Percentiles rank a stretch among this genome's conserved stretches.
phyloP scores from a whole-genome alignment of 495 filamentous ascomycete species.

The Penicillium mononematosum region DNA sequence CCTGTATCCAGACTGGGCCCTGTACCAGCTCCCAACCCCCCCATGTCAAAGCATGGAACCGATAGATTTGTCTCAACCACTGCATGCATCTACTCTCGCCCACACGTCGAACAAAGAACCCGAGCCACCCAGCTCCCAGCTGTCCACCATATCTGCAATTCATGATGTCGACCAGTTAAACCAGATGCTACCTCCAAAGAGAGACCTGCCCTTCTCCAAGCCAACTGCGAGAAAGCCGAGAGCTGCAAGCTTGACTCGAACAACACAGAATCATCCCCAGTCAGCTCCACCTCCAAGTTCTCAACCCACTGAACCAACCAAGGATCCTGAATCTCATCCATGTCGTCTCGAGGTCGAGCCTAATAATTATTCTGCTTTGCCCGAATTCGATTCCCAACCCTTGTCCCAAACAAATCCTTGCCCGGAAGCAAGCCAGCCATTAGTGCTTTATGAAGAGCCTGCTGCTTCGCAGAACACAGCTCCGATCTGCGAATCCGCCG shows the following conservation, averaged over 20 bases:
- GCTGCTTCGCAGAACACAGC: not conserved
- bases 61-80: not conserved
- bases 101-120: not conserved
- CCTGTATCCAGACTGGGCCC: constrained; percentile 1
- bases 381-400: not conserved
- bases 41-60: not conserved
- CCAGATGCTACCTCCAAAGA: constrained; percentile 46
- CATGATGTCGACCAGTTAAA: constrained; percentile 32
- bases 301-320: not conserved
- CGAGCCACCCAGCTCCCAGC: constrained; percentile 14
- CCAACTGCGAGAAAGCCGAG: constrained; percentile 21
- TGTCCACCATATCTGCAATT: constrained; percentile 20
- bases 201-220: constrained; percentile 44
- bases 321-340: not conserved
- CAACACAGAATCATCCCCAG: not conserved
- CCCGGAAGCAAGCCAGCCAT: not conserved
- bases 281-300: not conserved
- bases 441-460: not conserved
- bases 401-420: not conserved
- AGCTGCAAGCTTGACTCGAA: not conserved
- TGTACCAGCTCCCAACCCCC: not conserved
- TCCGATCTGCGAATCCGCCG: not conserved
- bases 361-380: not conserved
- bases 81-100: not conserved
- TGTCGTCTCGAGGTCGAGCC: not conserved